phyloP scores from a whole-genome alignment of 192 early-diverging fungal genomes.

The Spizellomyces sp. region DNA sequence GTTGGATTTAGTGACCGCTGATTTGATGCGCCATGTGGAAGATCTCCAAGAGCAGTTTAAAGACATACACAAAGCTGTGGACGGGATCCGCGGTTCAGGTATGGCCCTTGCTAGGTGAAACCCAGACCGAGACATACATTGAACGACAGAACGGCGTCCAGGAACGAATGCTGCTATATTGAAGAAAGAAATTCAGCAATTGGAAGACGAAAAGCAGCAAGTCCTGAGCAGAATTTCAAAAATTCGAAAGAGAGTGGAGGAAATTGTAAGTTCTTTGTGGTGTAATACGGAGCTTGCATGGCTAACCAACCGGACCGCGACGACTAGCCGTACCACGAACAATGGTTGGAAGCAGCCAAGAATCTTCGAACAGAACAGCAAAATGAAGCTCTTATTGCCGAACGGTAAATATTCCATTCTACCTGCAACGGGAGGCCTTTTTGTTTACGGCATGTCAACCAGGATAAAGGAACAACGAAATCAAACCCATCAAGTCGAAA shows the following conservation, averaged over 20 bases:
- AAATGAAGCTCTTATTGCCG: slow-evolving; percentile 41
- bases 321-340: slow-evolving; percentile 54
- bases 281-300: neutral
- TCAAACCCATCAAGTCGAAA: slow-evolving; percentile 44
- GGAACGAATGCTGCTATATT: slow-evolving; percentile 40
- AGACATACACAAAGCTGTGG: slow-evolving; percentile 51
- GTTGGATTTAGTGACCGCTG: slow-evolving; percentile 44
- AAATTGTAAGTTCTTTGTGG: slow-evolving; percentile 41
- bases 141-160: neutral
- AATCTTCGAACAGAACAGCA: slow-evolving; percentile 55
- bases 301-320: neutral
- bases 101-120: neutral
- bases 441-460: neutral
- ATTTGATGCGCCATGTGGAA: slow-evolving; percentile 49
- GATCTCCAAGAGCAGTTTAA: slow-evolving; percentile 58
- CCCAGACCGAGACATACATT: too few relatives aligned
- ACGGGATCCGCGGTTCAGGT: slow-evolving; percentile 40
- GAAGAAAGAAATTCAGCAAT: slow-evolving; percentile 62
- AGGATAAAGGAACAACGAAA: slow-evolving; percentile 55
- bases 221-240: slow-evolving; percentile 53
- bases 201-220: slow-evolving; percentile 70
- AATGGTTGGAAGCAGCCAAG: slow-evolving; percentile 63
- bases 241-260: slow-evolving; percentile 57
- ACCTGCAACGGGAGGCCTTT: neutral
- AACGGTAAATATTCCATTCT: slow-evolving; percentile 23